Evolutionary conservation across 306 rosid genomes (phyloP).

Genomic region (Pachyrhizus erosus): DNA sequence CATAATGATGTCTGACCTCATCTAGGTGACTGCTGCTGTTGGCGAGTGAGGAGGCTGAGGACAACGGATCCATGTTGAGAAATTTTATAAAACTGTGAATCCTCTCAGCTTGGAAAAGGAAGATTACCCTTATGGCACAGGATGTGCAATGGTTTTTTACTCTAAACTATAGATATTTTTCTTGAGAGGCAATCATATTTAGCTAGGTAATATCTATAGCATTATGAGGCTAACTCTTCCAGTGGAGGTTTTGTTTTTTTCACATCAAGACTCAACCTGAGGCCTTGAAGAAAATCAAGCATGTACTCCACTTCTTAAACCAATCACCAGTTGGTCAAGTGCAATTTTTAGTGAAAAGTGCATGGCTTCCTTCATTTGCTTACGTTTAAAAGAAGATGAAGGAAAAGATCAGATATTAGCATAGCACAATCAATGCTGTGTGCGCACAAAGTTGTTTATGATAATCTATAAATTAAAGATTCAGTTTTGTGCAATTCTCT

Average conservation of each 20-base stretch:
- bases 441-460: not conserved
- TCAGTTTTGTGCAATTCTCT: conserved; percentile 6
- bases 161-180: not conserved
- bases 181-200: not conserved
- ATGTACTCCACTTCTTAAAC: not conserved
- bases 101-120: conserved; percentile 18
- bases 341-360: conserved; percentile 17
- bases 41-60: conserved; percentile 7
- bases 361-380: conserved; percentile 5
- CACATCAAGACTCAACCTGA: not conserved
- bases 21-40: not conserved
- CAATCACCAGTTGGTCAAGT: not conserved
- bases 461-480: conserved; percentile 19
- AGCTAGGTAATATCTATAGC: not conserved
- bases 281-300: not conserved
- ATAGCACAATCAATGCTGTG: conserved; percentile 1
- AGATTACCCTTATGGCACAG: not conserved
- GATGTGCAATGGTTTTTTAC: not conserved
- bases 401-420: not conserved
- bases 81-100: conserved; percentile 8
- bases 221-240: not conserved
- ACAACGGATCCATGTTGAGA: conserved; percentile 24
- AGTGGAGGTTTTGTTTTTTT: not conserved
- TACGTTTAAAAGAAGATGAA: not conserved
- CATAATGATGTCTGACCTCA: conserved; percentile 29